Conservation (phyloP, 2,329 filamentous ascomycete species). For the Lithohypha guttulata region DNA sequence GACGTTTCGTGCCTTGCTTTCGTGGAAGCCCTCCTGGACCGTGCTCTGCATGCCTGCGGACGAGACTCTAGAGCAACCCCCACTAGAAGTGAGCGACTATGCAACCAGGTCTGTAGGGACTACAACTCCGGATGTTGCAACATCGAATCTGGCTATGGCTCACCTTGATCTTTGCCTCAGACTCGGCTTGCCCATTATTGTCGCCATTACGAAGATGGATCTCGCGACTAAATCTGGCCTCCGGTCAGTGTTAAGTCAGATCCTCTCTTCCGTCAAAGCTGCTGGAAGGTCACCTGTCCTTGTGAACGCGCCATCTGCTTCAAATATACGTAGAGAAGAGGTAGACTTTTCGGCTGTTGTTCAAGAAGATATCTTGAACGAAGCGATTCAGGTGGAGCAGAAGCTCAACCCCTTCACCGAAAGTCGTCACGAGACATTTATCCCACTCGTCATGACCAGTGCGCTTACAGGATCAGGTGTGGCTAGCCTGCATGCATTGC, state of each 20-base stretch:
- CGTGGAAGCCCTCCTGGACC: conserved; percentile 93
- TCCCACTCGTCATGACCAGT: conserved; percentile 83
- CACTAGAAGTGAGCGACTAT: conserved; percentile 27
- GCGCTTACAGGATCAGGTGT: conserved; percentile 77
- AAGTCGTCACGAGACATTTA: conserved; percentile 37
- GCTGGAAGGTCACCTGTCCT: conserved; percentile 64
- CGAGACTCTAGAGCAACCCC: conserved; percentile 43
- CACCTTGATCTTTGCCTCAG: conserved; percentile 80
- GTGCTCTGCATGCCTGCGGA: conserved; percentile 78
- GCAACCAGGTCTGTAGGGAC: conserved; percentile 41
- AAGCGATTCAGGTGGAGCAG: conserved; percentile 48
- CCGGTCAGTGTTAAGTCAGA: conserved; percentile 57
- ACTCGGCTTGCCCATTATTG: conserved; percentile 62
- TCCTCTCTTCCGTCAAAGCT: conserved; percentile 68
- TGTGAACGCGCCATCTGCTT: conserved; percentile 32
- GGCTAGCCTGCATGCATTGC: conserved; percentile 66
- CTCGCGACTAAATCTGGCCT: conserved; percentile 64
- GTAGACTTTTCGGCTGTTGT: conserved; percentile 15
- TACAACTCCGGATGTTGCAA: conserved; percentile 40
- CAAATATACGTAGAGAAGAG: conserved; percentile 1
- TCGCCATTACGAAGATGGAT: conserved; percentile 87
- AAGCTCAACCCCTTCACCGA: conserved; percentile 36
- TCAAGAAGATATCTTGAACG: conserved; percentile 24
- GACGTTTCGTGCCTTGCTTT: conserved; percentile 77
- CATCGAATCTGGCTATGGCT: conserved; percentile 60